These are phyloP conservation scores for Lactarius tabidus DNA, from an alignment of 768 basidiomycete species.

Conservation along the genomic window DNA sequence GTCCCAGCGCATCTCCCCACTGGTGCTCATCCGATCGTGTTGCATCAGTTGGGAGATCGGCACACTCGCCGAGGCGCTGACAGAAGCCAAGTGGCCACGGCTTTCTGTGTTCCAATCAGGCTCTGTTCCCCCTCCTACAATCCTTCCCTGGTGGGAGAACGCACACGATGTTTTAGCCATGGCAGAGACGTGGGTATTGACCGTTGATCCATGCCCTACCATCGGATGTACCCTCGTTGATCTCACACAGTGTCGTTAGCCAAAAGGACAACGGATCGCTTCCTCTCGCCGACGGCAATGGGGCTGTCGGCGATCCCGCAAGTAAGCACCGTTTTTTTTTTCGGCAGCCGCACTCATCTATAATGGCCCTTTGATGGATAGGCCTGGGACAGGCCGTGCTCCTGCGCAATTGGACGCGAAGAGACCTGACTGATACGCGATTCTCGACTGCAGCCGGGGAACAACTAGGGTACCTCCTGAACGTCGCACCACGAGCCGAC, in stretches of 20 bases:
- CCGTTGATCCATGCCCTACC: background rate
- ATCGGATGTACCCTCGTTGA: background rate
- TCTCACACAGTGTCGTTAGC: constrained; percentile 36
- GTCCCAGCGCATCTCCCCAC: background rate
- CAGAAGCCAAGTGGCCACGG: constrained; percentile 47
- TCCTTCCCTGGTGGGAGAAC: constrained; percentile 31
- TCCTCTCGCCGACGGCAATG: constrained; percentile 43
- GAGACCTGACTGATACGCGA: constrained; percentile 32
- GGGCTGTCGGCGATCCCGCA: constrained; percentile 59
- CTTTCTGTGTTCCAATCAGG: constrained; percentile 47
- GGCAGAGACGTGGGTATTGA: constrained; percentile 35
- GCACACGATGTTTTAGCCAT: constrained; percentile 42
- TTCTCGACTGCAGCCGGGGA: constrained; percentile 42
- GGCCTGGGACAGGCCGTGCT: constrained; percentile 52
- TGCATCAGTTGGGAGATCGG: constrained; percentile 58
- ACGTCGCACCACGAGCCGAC: constrained; percentile 40
- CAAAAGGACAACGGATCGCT: constrained; percentile 37
- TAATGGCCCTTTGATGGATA: constrained; percentile 20
- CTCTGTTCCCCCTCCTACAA: constrained; percentile 41
- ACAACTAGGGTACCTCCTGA: constrained; percentile 48
- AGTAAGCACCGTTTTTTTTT: constrained; percentile 32
- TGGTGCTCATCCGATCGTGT: background rate
- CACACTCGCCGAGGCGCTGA: constrained; percentile 51
- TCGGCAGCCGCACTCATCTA: background rate
- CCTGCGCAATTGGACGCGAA: constrained; percentile 50